Base-by-base conservation (phyloP, 2,329 filamentous ascomycete species). In the Verticillium nubilum region DNA sequence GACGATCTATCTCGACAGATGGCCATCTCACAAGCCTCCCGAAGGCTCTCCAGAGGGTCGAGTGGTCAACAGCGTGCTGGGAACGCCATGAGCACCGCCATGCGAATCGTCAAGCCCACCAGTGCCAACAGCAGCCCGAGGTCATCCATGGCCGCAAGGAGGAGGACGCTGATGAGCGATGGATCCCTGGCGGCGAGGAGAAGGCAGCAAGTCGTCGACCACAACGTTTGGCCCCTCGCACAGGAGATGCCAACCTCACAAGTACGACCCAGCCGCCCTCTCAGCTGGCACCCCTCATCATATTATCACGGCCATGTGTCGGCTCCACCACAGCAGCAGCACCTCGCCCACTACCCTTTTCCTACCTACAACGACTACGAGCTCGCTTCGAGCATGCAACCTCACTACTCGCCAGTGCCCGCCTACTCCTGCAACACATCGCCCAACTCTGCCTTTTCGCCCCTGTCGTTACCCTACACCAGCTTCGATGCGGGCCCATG, bases 221-320 rank as follows among this genome's bases (percentile, higher is more conserved):
- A 80, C 60, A 68, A 77, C 53, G 68, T 69, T 64, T 60, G 76
- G 61, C 67, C 79, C 64, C 59, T 69, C 63, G 26, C 68, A 63
- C 37, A 47, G 5, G 37, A 47, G 37, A 19, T 47, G n/a, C 37
- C 37, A 56, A 73, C 59, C 69, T 70, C 64, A 72, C 70, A 72
- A 59, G 70, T 73, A 27, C 72, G 74, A 67, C 72, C 78, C 42
- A 74, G 74, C 57, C 82, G 89, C 50, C 89, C 89, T 5, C 77
- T 90, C 53, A 92, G 89, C 77, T 92, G 90, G 90, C 90, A 92
- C 70, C 87, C 89, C 2, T 82, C 83, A 25, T 83, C 87, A 52
- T 63, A 37, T 63, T 69, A 73, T 59, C 67, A 74, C 60, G 72
- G 68, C 33, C 72, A 73, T 59, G 68, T 68, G 67, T 69, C 74